Evolutionary conservation across 495 filamentous ascomycete species (phyloP), one percentile per base, ranked within the genome.

Genomic region (Trichoderma virens): DNA sequence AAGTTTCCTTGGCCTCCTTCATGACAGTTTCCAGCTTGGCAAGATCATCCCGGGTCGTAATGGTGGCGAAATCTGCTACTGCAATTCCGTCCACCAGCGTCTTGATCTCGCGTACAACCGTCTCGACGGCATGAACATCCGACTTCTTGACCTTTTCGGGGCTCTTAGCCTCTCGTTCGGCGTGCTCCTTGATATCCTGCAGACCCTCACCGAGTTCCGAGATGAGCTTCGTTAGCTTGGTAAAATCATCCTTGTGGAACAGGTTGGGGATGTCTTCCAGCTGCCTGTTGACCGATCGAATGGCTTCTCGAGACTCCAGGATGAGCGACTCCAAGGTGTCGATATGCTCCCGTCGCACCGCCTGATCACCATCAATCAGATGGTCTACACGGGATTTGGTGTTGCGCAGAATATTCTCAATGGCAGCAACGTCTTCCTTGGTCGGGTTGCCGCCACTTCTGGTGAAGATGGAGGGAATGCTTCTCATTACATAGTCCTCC

Each of bases 351-450:
- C 90, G 89, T 62, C 82, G 88, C 5, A 89, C 86, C 1, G 73
- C 75, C 63, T 83, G 76, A 38, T 83, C 80, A 20, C 89, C 85
- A 51, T 92, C 83, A 20, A 80, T 79, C 51, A 94, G 76, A 35
- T 92, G 91, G 38, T 96, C 92, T 45, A 96, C 78, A 60, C 88
- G 86, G 11, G 87, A 83, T 68, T 95, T 96, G 23, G 90, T 90
- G 70, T 92, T 93, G 59, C 87, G 83, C 27, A 97, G 82, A 56
- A 97, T 82, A 0, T 87, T 92, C 72, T 96, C 92, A 63, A 97
- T 91, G n/a, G 88, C 90, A 65, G 91, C 85, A 2, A 89, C 89
- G 67, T 96, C 91, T 65, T 93, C 89, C 70, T 83, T 86, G 28
- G 80, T 82, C 27, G 85, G 85, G 2, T 70, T 41, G 62, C 79